Evolutionary conservation across 306 rosid genomes (phyloP).

Genomic region (Cucumis sativus): DNA sequence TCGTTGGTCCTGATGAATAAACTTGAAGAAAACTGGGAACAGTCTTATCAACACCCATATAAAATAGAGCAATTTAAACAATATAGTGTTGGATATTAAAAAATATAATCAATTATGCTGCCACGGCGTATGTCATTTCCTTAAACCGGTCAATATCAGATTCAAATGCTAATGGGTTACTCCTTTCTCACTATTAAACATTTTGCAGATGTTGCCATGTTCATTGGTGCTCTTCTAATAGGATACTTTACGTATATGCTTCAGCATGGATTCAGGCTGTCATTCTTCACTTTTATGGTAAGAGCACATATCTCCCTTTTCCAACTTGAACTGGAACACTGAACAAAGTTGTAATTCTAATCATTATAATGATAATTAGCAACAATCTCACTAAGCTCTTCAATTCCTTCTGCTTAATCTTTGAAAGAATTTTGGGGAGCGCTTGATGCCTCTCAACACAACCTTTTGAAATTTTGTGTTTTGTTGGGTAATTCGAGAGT

Average conservation of each 20-base stretch:
- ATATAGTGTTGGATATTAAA: not conserved
- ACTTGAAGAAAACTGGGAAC: not conserved
- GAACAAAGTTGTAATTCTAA: not conserved
- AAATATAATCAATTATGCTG: not conserved
- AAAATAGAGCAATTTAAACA: not conserved
- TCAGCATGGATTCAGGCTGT: conserved; percentile 74
- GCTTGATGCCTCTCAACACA: not conserved
- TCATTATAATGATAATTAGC: not conserved
- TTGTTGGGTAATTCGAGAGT: not conserved
- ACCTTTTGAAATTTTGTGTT: not conserved
- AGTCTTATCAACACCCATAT: not conserved
- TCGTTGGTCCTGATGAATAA: not conserved
- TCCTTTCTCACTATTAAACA: not conserved
- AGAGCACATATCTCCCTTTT: not conserved
- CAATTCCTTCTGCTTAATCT: not conserved
- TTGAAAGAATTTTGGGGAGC: not conserved
- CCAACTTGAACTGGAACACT: not conserved
- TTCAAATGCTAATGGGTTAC: not conserved
- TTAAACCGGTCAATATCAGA: not conserved
- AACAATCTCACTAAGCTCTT: not conserved
- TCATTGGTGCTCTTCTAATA: conserved; percentile 65
- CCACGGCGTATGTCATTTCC: not conserved
- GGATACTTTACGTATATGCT: conserved; percentile 88
- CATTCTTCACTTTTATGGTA: conserved; percentile 49
- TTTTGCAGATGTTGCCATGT: conserved; percentile 79